Conservation (phyloP, 768 basidiomycete species). For the Suillus luteus region DNA sequence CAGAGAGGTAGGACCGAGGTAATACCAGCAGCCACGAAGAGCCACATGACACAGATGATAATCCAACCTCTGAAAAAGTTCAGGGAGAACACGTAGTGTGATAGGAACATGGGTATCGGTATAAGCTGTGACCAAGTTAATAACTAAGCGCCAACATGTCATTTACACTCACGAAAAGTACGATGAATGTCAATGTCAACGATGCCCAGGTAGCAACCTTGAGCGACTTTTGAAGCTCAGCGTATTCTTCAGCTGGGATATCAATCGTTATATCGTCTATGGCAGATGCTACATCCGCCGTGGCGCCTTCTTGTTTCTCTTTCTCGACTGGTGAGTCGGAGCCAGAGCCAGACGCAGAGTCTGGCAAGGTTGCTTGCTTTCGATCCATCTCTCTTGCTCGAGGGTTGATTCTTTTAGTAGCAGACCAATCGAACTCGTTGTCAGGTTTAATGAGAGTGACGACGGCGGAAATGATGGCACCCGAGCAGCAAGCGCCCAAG, state of each 20-base stretch:
- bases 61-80: slow-evolving; percentile 22
- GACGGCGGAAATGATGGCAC: slow-evolving; percentile 18
- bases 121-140: slow-evolving; percentile 16
- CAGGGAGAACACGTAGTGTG: slow-evolving; percentile 20
- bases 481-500: slow-evolving; percentile 21
- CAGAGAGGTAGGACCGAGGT: slow-evolving; percentile 21
- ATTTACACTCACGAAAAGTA: slow-evolving; percentile 16
- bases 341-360: slow-evolving; percentile 6
- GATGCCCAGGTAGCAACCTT: slow-evolving; percentile 21
- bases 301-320: slow-evolving; percentile 16
- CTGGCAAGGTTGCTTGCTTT: slow-evolving; percentile 1
- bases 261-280: slow-evolving; percentile 10
- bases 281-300: slow-evolving; percentile 6
- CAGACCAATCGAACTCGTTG: slow-evolving; percentile 22
- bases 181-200: slow-evolving; percentile 18
- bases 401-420: slow-evolving; percentile 21
- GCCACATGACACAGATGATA: slow-evolving; percentile 21
- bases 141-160: background rate
- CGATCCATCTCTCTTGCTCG: slow-evolving; percentile 16
- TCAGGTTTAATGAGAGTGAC: slow-evolving; percentile 23
- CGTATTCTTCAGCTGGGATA: slow-evolving; percentile 12
- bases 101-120: slow-evolving; percentile 22
- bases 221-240: slow-evolving; percentile 15
- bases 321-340: slow-evolving; percentile 17
- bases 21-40: slow-evolving; percentile 20